Base-by-base conservation (phyloP, 495 filamentous ascomycete genomes). In the Penicillium angulare region DNA sequence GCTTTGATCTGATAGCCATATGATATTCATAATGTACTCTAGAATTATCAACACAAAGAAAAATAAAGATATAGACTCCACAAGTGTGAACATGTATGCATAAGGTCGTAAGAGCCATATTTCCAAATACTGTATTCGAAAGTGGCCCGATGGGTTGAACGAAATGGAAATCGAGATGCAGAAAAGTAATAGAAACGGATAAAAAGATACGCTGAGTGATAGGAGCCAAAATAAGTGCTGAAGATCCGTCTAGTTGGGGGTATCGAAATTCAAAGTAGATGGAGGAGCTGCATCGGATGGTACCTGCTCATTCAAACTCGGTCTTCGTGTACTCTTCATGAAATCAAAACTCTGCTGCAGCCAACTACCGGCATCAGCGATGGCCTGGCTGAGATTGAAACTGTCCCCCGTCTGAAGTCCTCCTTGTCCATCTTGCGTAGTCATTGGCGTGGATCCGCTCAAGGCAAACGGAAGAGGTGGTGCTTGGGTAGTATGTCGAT, bases 311-410 rank as follows among this genome's bases (percentile, higher is more conserved):
- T 52, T 56, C 10, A 57, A 42, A 34, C 16, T 53, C 8, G 51
- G 35, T 36, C 50, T 47, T 22, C 43, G 47, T 32, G 57, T 52
- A 6, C 73, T 65, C 12, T 59, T 66, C 35, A 64, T 63, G 16
- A 75, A 59, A 38, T 73, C 68, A 29, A 70, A 73, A 52, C 72
- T 73, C 39, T 75, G 65, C 40, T 71, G 69, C 21, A 77, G 49
- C 72, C 72, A 77, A 45, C 67, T 75, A 5, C 74, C 74, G 20
- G 67, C 66, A 50, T 77, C 74, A 3, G 66, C 71, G 27, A 77
- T 73, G 0, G 71, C 71, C 57, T 77, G 65, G 46, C 63, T 74
- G 12, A 74, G 60, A 38, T 73, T 65, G 24, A 74, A 73, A 20
- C 61, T 67, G 7, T 74, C 71, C 4, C 42, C 41, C 21, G 53